These are phyloP conservation scores for Cenchrus americanus DNA, from an alignment of 176 grass and related monocot genomes.

Conservation along the genomic window DNA sequence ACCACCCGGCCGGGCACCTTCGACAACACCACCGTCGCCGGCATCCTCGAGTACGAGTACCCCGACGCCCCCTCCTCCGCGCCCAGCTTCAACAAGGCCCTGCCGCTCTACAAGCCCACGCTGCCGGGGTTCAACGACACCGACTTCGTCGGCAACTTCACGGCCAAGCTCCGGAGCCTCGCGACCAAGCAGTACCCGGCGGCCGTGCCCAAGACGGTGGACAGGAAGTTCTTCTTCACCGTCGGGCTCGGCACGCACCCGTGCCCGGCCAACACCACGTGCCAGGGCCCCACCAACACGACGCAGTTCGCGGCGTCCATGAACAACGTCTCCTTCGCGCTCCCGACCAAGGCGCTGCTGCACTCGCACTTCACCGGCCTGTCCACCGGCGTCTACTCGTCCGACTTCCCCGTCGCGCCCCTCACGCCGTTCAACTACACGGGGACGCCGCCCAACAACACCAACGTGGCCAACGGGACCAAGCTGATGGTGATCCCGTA, in stretches of 20 bases:
- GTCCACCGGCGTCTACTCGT: slow-evolving; percentile 47
- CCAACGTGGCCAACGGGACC: slow-evolving; percentile 50
- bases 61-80: not conserved
- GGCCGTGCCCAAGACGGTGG: slow-evolving; percentile 50
- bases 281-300: slow-evolving; percentile 57
- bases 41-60: slow-evolving; percentile 58
- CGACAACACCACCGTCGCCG: slow-evolving; percentile 59
- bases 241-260: slow-evolving; percentile 60
- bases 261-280: slow-evolving; percentile 55
- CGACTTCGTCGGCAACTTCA: slow-evolving; percentile 55
- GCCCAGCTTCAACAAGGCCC: slow-evolving; percentile 36
- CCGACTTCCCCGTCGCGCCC: slow-evolving; percentile 51
- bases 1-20: slow-evolving; percentile 36
- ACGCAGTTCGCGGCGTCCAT: slow-evolving; percentile 53
- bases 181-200: slow-evolving; percentile 50
- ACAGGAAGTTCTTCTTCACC: slow-evolving; percentile 63
- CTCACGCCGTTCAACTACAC: slow-evolving; percentile 63
- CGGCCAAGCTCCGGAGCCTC: slow-evolving; percentile 56
- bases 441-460: slow-evolving; percentile 67
- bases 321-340: slow-evolving; percentile 71
- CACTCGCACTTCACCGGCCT: slow-evolving; percentile 63
- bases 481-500: slow-evolving; percentile 55
- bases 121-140: slow-evolving; percentile 52
- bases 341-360: slow-evolving; percentile 56
- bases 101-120: slow-evolving; percentile 54